Percentiles rank a stretch among this genome's conserved stretches.
phyloP scores from a whole-genome alignment of 257 asterid species.

The Fraxinus americana region DNA sequence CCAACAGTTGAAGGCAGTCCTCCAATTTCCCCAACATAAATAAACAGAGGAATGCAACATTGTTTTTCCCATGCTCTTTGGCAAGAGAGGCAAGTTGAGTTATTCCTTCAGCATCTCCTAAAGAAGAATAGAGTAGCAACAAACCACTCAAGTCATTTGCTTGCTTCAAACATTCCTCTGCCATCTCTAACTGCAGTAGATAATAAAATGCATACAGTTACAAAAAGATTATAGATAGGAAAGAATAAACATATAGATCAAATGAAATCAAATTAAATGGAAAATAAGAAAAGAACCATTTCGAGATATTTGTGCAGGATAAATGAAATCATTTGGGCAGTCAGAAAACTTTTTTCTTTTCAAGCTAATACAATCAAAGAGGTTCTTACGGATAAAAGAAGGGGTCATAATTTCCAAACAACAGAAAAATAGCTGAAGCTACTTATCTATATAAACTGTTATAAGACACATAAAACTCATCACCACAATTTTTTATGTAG shows the following conservation, averaged over 20 bases:
- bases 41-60: conserved; percentile 92
- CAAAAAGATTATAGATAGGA: too few species aligned
- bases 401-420: background rate
- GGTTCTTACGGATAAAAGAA: background rate
- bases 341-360: background rate
- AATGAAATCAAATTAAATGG: background rate
- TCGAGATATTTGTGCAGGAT: conserved; percentile 5
- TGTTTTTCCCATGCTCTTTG: conserved; percentile 89
- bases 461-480: too few species aligned
- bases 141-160: conserved; percentile 97
- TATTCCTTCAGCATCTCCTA: conserved; percentile 87
- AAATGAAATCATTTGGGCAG: conserved; percentile 1
- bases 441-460: background rate
- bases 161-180: conserved; percentile 89
- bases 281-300: background rate
- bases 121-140: conserved; percentile 80
- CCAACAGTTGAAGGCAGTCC: conserved; percentile 89
- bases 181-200: conserved; percentile 78
- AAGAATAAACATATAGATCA: background rate
- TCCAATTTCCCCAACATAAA: conserved; percentile 94
- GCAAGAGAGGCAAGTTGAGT: conserved; percentile 72
- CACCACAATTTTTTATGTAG: too few species aligned
- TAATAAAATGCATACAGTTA: background rate
- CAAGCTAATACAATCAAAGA: background rate
- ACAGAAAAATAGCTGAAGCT: conserved; percentile 5